These are phyloP conservation scores for Rhododendron ovatum DNA, from an alignment of 148 eudicot genomes.

Conservation along the genomic window DNA sequence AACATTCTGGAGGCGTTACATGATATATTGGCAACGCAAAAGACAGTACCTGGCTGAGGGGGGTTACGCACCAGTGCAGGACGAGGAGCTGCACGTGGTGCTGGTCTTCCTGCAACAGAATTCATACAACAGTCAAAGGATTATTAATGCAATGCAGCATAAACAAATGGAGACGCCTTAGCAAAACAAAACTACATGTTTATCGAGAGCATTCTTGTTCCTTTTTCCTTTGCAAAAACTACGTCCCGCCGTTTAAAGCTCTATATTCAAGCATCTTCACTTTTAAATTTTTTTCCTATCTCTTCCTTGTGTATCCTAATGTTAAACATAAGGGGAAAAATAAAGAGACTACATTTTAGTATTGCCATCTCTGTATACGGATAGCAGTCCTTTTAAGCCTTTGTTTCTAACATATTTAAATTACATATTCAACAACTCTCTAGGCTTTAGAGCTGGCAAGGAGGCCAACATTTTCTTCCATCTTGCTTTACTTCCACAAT, in stretches of 20 bases:
- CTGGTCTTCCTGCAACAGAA: constrained; percentile 62
- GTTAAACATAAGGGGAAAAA: not conserved
- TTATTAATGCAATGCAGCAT: not conserved
- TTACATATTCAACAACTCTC: not conserved
- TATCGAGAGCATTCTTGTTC: not conserved
- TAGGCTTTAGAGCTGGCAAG: not conserved
- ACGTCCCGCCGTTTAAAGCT: not conserved
- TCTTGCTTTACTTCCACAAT: not conserved
- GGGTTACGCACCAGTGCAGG: constrained; percentile 59
- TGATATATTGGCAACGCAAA: not conserved
- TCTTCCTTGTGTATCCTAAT: not conserved
- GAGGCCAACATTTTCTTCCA: not conserved
- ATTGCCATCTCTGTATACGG: not conserved
- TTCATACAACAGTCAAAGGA: not conserved
- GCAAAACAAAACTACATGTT: not conserved
- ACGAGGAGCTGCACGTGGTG: constrained; percentile 67
- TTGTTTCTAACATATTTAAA: not conserved
- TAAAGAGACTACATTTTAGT: not conserved
- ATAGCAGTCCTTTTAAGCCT: not conserved
- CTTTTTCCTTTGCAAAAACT: not conserved
- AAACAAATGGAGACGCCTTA: not conserved
- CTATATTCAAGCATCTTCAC: not conserved
- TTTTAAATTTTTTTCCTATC: not conserved
- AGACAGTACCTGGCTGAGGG: constrained; percentile 45
- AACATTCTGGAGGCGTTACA: not conserved